Conservation (phyloP, 2,329 filamentous ascomycete species). For the Diaporthe capsici region DNA sequence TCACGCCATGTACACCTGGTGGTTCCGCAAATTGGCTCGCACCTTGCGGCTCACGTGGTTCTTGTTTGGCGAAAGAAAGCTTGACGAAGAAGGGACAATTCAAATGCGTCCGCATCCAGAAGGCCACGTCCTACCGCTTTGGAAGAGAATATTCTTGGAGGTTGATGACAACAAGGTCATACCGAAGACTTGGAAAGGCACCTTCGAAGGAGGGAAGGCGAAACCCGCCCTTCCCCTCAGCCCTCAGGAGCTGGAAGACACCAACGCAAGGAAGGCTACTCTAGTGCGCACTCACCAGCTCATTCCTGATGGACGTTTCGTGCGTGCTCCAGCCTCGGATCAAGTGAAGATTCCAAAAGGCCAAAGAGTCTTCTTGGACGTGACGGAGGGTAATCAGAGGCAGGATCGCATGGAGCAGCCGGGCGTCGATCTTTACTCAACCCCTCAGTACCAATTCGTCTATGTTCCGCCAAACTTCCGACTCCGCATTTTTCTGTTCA, state of each 20-base stretch:
- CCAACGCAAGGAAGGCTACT: constrained; percentile 57
- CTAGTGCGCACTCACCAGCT: constrained; percentile 69
- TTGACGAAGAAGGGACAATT: constrained; percentile 85
- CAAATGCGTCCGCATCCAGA: constrained; percentile 58
- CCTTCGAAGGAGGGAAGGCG: constrained; percentile 63
- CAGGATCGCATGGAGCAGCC: constrained; percentile 74
- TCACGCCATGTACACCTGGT: constrained; percentile 92
- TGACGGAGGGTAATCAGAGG: constrained; percentile 76
- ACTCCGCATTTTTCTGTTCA: constrained; percentile 84
- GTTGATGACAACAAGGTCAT: constrained; percentile 59
- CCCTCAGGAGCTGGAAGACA: constrained; percentile 52
- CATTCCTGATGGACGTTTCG: constrained; percentile 82
- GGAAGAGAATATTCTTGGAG: constrained; percentile 62
- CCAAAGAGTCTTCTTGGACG: constrained; percentile 82
- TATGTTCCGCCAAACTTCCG: constrained; percentile 91
- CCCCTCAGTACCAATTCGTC: constrained; percentile 76
- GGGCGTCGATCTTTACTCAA: constrained; percentile 66
- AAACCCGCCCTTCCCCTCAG: constrained; percentile 57
- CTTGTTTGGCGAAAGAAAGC: constrained; percentile 85
- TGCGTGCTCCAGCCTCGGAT: constrained; percentile 93
- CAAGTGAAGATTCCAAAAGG: constrained; percentile 95
- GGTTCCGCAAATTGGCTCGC: constrained; percentile 90
- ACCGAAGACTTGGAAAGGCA: constrained; percentile 71
- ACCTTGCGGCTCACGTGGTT: constrained; percentile 89
- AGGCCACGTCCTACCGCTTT: constrained; percentile 52